Conservation (phyloP, 176 grass and related monocot genomes). For the Carex cristatella region DNA sequence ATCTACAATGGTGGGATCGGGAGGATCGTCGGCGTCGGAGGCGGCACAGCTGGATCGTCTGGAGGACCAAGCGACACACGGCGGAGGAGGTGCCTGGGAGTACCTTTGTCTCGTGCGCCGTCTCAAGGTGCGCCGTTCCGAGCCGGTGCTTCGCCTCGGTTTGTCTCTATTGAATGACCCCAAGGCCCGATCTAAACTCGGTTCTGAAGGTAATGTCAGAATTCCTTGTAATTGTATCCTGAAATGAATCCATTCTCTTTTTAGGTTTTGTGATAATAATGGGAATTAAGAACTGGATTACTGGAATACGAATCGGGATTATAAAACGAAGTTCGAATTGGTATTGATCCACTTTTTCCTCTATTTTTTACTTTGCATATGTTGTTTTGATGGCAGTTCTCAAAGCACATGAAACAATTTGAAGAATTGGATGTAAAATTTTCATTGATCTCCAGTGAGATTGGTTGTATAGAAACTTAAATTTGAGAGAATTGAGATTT, state of each 20-base stretch:
- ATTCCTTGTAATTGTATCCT: background rate
- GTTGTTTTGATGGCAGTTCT: background rate
- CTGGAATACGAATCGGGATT: background rate
- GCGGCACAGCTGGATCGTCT: slow-evolving; percentile 53
- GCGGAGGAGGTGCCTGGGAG: slow-evolving; percentile 92
- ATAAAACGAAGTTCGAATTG: background rate
- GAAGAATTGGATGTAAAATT: background rate
- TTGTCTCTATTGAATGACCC: slow-evolving; percentile 78
- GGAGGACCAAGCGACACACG: slow-evolving; percentile 75
- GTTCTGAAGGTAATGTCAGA: slow-evolving; percentile 54
- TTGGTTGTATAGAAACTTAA: background rate
- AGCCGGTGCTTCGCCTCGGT: slow-evolving; percentile 66
- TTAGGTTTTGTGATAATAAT: background rate
- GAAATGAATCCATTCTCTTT: background rate
- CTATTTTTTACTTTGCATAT: background rate
- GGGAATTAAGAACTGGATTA: background rate
- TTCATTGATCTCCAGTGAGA: background rate
- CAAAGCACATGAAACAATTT: background rate
- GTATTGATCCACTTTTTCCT: background rate
- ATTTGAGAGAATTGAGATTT: slow-evolving; percentile 10
- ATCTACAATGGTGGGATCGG: slow-evolving; percentile 26
- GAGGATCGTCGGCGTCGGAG: slow-evolving; percentile 48
- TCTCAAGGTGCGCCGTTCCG: slow-evolving; percentile 71
- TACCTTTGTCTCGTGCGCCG: slow-evolving; percentile 86
- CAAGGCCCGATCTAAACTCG: slow-evolving; percentile 65